Evolutionary conservation across 306 rosid species (phyloP), one percentile per base, ranked within the genome.

Genomic region (Ziziphus jujuba): DNA sequence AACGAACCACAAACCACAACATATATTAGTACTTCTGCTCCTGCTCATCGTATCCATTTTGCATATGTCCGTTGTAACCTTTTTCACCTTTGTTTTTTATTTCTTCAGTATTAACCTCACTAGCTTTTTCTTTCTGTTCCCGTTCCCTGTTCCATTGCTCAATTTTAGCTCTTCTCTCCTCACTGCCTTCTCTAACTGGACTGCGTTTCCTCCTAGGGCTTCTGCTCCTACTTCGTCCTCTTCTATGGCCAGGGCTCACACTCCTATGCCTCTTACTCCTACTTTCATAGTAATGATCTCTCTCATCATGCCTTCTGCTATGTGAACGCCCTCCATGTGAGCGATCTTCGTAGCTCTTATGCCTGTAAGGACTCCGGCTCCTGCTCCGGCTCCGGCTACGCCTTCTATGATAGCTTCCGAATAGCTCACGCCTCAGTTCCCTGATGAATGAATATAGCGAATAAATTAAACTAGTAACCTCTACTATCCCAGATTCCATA

Each of bases 131-230:
- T 70, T 62, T 48, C 61, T 65, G 67, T 52, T 85, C 97, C 69
- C 66, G 85, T 80, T 90, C 97, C 78, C 90, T 74, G 77, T 87
- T 90, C 97, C 97, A 90, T 68, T 84, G 97, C 65, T 82, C 95
- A 80, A 90, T 87, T 77, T 81, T 87, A 53, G 97, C 97, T 43
- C 92, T 85, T 52, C 97, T 84, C 85, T 90, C 97, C 72, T 85
- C 95, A 65, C 97, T 90, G 60, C 86, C 81, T 50, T 82, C 95
- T 71, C 97, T 90, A 24, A 80, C 79, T 0, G 97, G 90, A 81
- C 87, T 84, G 7, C 33, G 81, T 36, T 81, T 74, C 69, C 73
- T 83, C 80, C 87, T 81, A 72, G 89, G 87, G 74, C 88, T 81
- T 50, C 71, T 78, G 49, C 89, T 87, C 64, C 80, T 74, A 59